phyloP scores from a whole-genome alignment of 768 basidiomycete species.

The Lactarius deliciosus region DNA sequence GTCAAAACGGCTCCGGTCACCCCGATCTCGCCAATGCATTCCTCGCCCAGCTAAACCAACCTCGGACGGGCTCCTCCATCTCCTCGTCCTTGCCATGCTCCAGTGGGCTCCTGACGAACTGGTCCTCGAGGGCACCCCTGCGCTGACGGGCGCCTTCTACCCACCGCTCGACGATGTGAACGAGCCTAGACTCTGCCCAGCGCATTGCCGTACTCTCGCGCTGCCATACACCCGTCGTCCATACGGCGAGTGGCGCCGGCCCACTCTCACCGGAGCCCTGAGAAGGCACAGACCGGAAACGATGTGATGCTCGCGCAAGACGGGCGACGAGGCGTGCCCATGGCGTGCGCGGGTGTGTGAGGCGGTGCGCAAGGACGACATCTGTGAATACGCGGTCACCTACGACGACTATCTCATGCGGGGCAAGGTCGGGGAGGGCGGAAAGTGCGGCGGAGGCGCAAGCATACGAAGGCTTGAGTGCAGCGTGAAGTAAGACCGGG shows the following conservation, averaged over 20 bases:
- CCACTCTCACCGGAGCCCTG: constrained; percentile 6
- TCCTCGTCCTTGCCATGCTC: constrained; percentile 3
- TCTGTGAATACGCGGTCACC: constrained; percentile 96
- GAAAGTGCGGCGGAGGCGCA: constrained; percentile 65
- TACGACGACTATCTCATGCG: constrained; percentile 73
- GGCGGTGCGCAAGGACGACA: constrained; percentile 79
- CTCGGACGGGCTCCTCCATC: constrained; percentile 1
- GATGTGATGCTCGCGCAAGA: constrained; percentile 1
- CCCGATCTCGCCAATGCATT: constrained; percentile 3
- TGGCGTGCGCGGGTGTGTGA: constrained; percentile 39
- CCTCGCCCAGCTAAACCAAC: constrained; percentile 20
- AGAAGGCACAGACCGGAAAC: neutral
- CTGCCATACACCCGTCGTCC: constrained; percentile 71
- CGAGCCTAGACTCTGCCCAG: constrained; percentile 53
- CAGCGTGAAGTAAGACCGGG: constrained; percentile 77
- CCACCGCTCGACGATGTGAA: constrained; percentile 48
- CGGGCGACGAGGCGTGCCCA: constrained; percentile 14
- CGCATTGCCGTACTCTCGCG: constrained; percentile 62
- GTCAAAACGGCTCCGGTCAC: neutral
- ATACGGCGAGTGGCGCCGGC: constrained; percentile 57
- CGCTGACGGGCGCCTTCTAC: constrained; percentile 28
- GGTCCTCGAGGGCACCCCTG: constrained; percentile 15
- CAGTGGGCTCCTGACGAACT: constrained; percentile 28
- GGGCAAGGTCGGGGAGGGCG: constrained; percentile 52
- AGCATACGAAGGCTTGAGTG: constrained; percentile 76